Conservation (phyloP, 129 eudicot species). For the Heracleum sosnowskyi region DNA sequence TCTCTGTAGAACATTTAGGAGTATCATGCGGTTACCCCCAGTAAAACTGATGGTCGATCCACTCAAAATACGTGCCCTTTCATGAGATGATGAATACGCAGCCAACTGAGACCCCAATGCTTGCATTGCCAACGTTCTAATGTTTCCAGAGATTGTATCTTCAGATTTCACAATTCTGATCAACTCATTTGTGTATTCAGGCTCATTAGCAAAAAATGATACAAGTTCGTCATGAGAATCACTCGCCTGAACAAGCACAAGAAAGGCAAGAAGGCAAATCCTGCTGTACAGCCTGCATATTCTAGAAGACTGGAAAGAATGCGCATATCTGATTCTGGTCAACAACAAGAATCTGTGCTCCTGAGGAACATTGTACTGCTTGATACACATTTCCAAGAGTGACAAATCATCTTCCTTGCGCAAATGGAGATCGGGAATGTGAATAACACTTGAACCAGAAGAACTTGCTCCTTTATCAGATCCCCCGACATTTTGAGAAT, state of each 20-base stretch:
- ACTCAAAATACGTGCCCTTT: constrained; percentile 77
- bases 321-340: constrained; percentile 91
- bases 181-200: constrained; percentile 88
- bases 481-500: constrained; percentile 30
- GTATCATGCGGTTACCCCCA: constrained; percentile 86
- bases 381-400: constrained; percentile 60
- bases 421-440: constrained; percentile 67
- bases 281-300: constrained; percentile 85
- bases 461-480: constrained; percentile 23
- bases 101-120: constrained; percentile 94
- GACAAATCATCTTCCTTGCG: constrained; percentile 75
- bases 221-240: constrained; percentile 93
- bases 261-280: constrained; percentile 78
- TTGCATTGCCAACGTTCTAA: constrained; percentile 85
- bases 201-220: constrained; percentile 93
- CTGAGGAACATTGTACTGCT: constrained; percentile 65
- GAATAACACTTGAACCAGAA: constrained; percentile 50
- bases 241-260: constrained; percentile 93
- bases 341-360: constrained; percentile 78
- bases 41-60: constrained; percentile 93
- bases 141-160: constrained; percentile 64
- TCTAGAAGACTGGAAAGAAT: constrained; percentile 70
- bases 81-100: constrained; percentile 94
- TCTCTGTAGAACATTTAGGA: constrained; percentile 80
- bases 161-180: constrained; percentile 90